A percentile compares a stretch with the other conserved stretches of the same genome.
These are phyloP conservation scores for Prunus padus DNA, from an alignment of 306 rosid species.

Conservation along the genomic window DNA sequence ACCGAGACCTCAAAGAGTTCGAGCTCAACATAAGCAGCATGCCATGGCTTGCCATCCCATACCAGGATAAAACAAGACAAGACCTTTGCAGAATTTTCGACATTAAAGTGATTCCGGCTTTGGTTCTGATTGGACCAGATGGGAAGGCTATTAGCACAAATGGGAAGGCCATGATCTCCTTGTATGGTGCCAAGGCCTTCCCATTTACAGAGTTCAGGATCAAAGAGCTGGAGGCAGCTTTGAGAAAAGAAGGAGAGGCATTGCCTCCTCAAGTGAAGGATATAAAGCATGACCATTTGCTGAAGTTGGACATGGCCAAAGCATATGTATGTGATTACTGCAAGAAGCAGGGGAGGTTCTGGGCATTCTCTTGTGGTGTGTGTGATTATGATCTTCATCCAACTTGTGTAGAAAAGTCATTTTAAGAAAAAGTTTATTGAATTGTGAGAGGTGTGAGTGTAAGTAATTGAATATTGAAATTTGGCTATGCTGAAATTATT, in stretches of 20 bases:
- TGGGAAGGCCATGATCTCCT: constrained; percentile 59
- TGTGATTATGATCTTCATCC: constrained; percentile 96
- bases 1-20: constrained; percentile 68
- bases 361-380: constrained; percentile 84
- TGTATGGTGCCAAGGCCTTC: constrained; percentile 80
- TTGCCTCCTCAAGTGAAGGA: constrained; percentile 71
- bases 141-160: constrained; percentile 55
- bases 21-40: constrained; percentile 45
- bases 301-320: constrained; percentile 83
- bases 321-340: constrained; percentile 85
- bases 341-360: constrained; percentile 67
- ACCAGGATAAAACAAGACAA: constrained; percentile 63
- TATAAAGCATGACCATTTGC: constrained; percentile 75
- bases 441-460: neutral
- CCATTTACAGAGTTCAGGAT: constrained; percentile 74
- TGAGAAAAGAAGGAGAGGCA: constrained; percentile 76
- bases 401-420: constrained; percentile 51
- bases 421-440: neutral
- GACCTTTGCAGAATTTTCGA: constrained; percentile 73
- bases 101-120: constrained; percentile 67
- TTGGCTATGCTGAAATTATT: neutral
- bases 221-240: constrained; percentile 57
- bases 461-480: neutral
- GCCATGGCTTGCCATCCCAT: constrained; percentile 91
- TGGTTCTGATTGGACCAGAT: constrained; percentile 71